Evolutionary conservation across 176 grass and related monocot species (phyloP), one percentile per base, ranked within the genome.

Genomic region (Elymus sibiricus): DNA sequence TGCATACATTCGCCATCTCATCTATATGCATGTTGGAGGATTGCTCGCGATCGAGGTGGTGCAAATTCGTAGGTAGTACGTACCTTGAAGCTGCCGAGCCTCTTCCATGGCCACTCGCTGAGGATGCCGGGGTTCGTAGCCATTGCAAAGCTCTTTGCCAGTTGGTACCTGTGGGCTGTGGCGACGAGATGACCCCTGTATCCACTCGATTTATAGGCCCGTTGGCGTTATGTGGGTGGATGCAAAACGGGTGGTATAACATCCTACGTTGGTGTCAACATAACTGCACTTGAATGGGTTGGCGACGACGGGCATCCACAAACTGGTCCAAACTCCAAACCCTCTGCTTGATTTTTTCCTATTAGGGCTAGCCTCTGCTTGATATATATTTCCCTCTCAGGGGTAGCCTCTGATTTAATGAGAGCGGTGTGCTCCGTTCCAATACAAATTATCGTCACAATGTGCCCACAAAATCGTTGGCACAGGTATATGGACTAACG

Each of bases 81-180:
- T 84, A 98, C 95, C 95, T 98, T 98, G 87, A 98, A 98, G 82
- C 85, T 95, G 62, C 95, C 95, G 21, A 98, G 93, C 65, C 91
- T 90, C 62, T 93, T 90, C 95, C 95, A 98, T 83, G 95, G 95
- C 95, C 95, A 98, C 80, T 93, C 91, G 27, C 85, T 98, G 87
- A 98, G 86, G 63, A 92, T 73, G 64, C 95, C 95, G 14, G 95
- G 95, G 71, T 92, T 93, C 26, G 92, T 91, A 89, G 95, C 95
- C 95, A 94, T 94, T 55, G 32, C 72, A 42, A 42, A 15, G 46
- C 12, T 26, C 7, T 47, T 74, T 74, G 70, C 24, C 40, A 17
- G 40, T 15, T 47, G 71, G 7, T 46, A 46, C n/a, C 42, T 27
- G n/a, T 74, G 40, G 13, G 11, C 42, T 27, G n/a, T 74, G 40